These are phyloP conservation scores for Gleditsia sinensis DNA, from an alignment of 306 rosid species.

Conservation along the genomic window DNA sequence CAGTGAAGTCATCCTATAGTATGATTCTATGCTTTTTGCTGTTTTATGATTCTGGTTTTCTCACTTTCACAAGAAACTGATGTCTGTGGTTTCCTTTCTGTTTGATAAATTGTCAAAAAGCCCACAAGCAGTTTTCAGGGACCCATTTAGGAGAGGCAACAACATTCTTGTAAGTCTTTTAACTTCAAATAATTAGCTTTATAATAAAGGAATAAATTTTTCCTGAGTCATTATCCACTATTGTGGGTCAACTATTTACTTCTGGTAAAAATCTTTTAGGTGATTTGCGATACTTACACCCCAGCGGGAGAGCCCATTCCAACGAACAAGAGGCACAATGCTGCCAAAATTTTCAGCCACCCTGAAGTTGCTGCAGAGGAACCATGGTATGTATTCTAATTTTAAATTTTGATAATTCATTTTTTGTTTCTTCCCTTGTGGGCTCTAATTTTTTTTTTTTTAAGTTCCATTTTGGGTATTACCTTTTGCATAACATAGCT, in stretches of 20 bases:
- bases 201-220: neutral
- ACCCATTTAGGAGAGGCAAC: slow-evolving; percentile 69
- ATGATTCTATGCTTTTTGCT: slow-evolving; percentile 15
- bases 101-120: slow-evolving; percentile 26
- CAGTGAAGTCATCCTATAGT: slow-evolving; percentile 74
- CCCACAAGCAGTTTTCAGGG: slow-evolving; percentile 71
- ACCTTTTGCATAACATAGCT: neutral
- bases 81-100: neutral
- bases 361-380: slow-evolving; percentile 60
- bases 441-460: neutral
- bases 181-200: neutral
- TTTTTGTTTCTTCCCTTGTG: neutral
- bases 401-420: neutral
- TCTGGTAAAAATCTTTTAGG: slow-evolving; percentile 27
- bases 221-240: neutral
- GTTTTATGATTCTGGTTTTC: neutral
- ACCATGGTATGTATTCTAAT: slow-evolving; percentile 50
- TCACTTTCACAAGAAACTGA: neutral
- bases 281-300: slow-evolving; percentile 65
- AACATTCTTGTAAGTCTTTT: slow-evolving; percentile 57
- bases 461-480: neutral
- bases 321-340: slow-evolving; percentile 53
- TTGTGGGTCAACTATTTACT: neutral
- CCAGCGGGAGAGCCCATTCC: slow-evolving; percentile 72
- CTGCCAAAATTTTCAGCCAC: slow-evolving; percentile 62